Base-by-base conservation (phyloP, 805 yeast genomes). In the Candida caryicola region DNA sequence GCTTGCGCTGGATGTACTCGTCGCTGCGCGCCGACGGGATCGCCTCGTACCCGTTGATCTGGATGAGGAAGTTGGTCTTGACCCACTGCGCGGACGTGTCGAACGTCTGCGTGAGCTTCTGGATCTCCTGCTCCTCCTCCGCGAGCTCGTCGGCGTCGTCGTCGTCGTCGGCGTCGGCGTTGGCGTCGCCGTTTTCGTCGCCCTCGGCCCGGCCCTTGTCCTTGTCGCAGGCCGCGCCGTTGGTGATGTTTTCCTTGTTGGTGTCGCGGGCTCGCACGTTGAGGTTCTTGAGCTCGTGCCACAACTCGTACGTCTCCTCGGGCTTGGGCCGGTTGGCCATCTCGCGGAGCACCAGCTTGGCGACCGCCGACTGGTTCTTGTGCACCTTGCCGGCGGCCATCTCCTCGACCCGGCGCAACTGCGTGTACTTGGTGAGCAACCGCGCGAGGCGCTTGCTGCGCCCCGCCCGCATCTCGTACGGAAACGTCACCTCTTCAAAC, bases 291-390 rank as follows among this genome's bases (percentile, higher is more conserved):
- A 37, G 30, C n/a, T 49, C 41, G 34, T 63, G 57, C 69, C 69
- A 64, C 15, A 54, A 33, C 37, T 64, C 69, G 36, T 42, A 64
- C 0, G 66, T 52, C 23, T 62, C 69, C 39, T 61, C 64, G 3
- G 67, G 68, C 29, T 49, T 28, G 13, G 29, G 17, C 16, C 53
- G 44, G 26, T 52, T 54, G 33, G 49, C 52, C 29, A 61, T 50
- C 33, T 59, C 60, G 31, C 46, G 42, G 23, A 53, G 59, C 17
- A 62, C 57, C 17, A 40, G 30, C 34, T 49, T 51, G 15, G 53
- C 46, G n/a, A 55, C 46, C 18, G 36, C 38, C 4, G 43, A 36
- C 10, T 31, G 29, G 17, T 35, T 38, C 8, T 33, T 29, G 12
- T 33, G 32, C 25, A 21, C 25, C 10, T 21, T 21, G 25, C 10